These are phyloP conservation scores for Aureobasidium melanogenum DNA, from an alignment of 2,329 filamentous ascomycete species.

Conservation along the genomic window DNA sequence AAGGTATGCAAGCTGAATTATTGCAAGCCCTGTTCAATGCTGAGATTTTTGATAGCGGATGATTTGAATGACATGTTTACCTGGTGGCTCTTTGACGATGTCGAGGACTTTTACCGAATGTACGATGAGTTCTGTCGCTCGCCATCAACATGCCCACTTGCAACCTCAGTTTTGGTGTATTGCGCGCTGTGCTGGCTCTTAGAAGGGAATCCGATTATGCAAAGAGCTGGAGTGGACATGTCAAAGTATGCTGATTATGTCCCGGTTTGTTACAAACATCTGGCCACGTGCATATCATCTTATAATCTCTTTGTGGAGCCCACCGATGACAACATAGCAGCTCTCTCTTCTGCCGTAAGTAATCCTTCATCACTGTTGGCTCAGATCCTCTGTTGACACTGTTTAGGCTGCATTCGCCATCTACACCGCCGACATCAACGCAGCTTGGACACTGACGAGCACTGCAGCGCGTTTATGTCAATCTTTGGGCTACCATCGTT, in stretches of 20 bases:
- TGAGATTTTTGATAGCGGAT: background rate
- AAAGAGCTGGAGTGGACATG: background rate
- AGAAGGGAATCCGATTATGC: background rate
- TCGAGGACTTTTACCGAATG: background rate
- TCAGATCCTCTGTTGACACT: background rate
- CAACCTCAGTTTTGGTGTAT: slow-evolving; percentile 12
- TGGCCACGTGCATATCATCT: background rate
- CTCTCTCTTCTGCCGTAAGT: background rate
- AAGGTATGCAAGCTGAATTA: background rate
- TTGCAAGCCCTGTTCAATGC: background rate
- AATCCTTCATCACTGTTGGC: too few species aligned
- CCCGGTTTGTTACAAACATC: background rate
- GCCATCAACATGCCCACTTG: slow-evolving; percentile 9
- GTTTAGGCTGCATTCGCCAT: background rate
- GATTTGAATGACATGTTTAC: background rate
- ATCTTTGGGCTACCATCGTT: slow-evolving; percentile 34
- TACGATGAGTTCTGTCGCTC: slow-evolving; percentile 12
- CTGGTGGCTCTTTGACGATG: slow-evolving; percentile 9
- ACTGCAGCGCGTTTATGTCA: slow-evolving; percentile 53
- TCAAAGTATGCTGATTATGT: background rate
- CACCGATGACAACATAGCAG: background rate
- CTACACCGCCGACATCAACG: slow-evolving; percentile 51
- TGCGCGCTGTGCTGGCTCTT: slow-evolving; percentile 13
- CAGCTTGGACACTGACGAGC: slow-evolving; percentile 56
- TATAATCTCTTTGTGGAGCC: background rate